Evolutionary conservation across 495 filamentous ascomycete species (phyloP).

Genomic region (Penicillium manginii): DNA sequence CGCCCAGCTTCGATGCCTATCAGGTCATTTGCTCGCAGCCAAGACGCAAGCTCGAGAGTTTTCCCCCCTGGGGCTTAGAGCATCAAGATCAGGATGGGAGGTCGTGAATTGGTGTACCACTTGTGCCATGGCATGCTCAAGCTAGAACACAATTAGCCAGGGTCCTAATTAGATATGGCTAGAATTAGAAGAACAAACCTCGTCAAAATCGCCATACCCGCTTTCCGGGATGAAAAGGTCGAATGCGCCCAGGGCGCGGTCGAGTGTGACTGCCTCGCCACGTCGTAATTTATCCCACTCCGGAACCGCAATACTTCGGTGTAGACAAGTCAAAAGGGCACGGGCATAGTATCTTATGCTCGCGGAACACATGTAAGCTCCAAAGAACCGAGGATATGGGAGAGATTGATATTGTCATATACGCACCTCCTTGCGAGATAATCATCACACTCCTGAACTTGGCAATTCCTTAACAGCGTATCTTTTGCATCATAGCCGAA

Average conservation of each 20-base stretch:
- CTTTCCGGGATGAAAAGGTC: constrained; percentile 84
- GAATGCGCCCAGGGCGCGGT: constrained; percentile 76
- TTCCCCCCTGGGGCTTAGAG: constrained; percentile 62
- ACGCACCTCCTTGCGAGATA: constrained; percentile 76
- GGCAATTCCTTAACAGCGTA: constrained; percentile 68
- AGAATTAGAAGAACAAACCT: constrained; percentile 51
- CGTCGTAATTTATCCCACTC: constrained; percentile 67
- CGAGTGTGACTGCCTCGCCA: constrained; percentile 61
- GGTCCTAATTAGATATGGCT: constrained; percentile 7
- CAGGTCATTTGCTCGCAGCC: constrained; percentile 66
- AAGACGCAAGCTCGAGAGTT: constrained; percentile 67
- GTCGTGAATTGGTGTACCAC: constrained; percentile 58
- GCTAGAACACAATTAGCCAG: constrained; percentile 39
- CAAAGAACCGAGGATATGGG: no score
- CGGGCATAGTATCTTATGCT: constrained; percentile 69
- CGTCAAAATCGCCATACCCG: constrained; percentile 69
- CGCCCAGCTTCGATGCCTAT: constrained; percentile 65
- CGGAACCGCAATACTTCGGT: constrained; percentile 75
- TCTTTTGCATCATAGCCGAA: constrained; percentile 90
- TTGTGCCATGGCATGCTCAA: constrained; percentile 63
- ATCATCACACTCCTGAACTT: constrained; percentile 67
- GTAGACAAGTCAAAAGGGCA: constrained; percentile 74
- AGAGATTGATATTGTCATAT: background rate
- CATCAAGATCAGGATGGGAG: constrained; percentile 52
- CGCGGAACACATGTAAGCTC: no score